Conservation (phyloP, 139 green algal species). For the Chlorella sp. region DNA sequence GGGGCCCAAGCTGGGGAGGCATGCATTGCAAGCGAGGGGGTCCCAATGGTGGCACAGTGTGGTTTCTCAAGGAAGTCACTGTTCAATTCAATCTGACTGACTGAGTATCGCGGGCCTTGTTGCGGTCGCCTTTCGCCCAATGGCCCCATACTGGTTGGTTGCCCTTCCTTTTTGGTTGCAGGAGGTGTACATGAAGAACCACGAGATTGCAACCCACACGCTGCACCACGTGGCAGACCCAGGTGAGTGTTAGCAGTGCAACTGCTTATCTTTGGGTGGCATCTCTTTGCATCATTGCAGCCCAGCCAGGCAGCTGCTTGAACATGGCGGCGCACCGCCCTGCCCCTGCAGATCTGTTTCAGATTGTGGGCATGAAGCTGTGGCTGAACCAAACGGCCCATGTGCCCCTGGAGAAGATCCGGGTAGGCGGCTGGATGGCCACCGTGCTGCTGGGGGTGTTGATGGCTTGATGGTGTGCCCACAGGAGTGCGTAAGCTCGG, state of each 20-base stretch:
- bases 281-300: neutral
- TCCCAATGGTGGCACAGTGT: too few relatives aligned
- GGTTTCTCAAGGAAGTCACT: too few relatives aligned
- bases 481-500: too few relatives aligned
- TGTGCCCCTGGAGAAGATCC: slow-evolving; percentile 41
- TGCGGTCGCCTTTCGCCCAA: too few relatives aligned
- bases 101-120: too few relatives aligned
- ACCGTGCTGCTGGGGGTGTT: too few relatives aligned
- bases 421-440: slow-evolving; percentile 6
- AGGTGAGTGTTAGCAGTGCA: neutral
- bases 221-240: slow-evolving; percentile 34
- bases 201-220: slow-evolving; percentile 42
- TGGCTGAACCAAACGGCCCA: slow-evolving; percentile 44
- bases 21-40: too few relatives aligned
- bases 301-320: neutral
- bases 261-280: neutral
- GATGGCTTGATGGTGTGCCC: too few relatives aligned
- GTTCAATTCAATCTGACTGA: too few relatives aligned
- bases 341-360: slow-evolving; percentile 26
- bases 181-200: slow-evolving; percentile 31
- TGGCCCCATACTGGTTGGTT: too few relatives aligned
- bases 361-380: slow-evolving; percentile 46
- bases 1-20: too few relatives aligned
- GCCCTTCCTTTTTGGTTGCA: neutral
- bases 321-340: too few relatives aligned